phyloP scores from a whole-genome alignment of 768 basidiomycete species.

The Auricularia auricula-judae region DNA sequence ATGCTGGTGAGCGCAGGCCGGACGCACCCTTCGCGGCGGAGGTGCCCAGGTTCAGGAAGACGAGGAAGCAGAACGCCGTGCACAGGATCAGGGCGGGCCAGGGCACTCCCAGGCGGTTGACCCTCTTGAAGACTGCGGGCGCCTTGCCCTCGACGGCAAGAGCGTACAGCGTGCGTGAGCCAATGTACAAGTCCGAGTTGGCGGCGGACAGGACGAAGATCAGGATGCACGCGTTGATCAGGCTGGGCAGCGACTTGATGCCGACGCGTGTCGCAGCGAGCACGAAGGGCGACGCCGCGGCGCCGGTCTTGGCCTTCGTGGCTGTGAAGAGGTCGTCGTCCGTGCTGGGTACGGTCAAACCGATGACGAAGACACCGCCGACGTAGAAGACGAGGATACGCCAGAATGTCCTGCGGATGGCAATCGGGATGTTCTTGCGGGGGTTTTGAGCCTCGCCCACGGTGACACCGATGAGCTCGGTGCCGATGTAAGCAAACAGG shows the following conservation, averaged over 20 bases:
- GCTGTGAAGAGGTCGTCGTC: conserved; percentile 32
- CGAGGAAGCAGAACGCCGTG: conserved; percentile 42
- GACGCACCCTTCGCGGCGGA: conserved; percentile 38
- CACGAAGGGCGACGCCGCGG: conserved; percentile 57
- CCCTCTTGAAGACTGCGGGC: conserved; percentile 28
- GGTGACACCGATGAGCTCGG: conserved; percentile 63
- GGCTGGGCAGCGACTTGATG: conserved; percentile 46
- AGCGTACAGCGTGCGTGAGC: conserved; percentile 37
- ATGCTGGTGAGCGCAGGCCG: neutral
- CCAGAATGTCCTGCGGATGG: conserved; percentile 54
- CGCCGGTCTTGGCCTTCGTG: conserved; percentile 29
- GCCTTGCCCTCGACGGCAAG: conserved; percentile 37
- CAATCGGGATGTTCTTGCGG: conserved; percentile 59
- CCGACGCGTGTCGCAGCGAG: conserved; percentile 39
- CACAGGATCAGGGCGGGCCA: conserved; percentile 39
- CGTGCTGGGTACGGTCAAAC: conserved; percentile 56
- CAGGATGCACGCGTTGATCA: conserved; percentile 55
- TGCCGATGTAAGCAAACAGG: conserved; percentile 63
- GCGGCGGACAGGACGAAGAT: conserved; percentile 44
- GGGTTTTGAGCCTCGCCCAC: conserved; percentile 58
- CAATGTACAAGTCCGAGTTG: conserved; percentile 51
- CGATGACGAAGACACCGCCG: conserved; percentile 60
- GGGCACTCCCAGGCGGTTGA: conserved; percentile 20
- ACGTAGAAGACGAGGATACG: conserved; percentile 54
- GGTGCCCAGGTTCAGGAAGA: conserved; percentile 44